Evolutionary conservation across 768 basidiomycete species (phyloP).

Genomic region (Stropharia rugosoannulata): DNA sequence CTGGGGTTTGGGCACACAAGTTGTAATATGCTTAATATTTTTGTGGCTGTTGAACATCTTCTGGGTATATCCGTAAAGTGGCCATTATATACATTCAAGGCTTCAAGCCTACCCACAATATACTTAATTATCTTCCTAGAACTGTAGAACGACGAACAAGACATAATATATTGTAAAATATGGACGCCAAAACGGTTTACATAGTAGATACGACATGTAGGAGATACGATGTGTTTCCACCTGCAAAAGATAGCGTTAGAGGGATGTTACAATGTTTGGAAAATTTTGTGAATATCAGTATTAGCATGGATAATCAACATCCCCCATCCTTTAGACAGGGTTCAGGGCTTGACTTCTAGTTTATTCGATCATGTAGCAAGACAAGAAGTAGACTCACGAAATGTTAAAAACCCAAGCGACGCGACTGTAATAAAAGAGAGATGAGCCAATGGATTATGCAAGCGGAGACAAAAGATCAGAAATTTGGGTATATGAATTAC

Average conservation of each 20-base stretch:
- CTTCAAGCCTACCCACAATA: no score
- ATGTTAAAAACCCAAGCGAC: neutral
- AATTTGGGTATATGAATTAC: slow-evolving; percentile 86
- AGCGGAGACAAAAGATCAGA: slow-evolving; percentile 52
- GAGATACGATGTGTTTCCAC: neutral
- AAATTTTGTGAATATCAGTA: slow-evolving; percentile 51
- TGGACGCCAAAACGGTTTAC: no score
- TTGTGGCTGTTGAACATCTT: slow-evolving; percentile 71
- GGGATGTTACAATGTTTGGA: slow-evolving; percentile 1
- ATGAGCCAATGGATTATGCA: neutral
- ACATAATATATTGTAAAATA: no score
- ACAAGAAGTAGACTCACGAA: slow-evolving; percentile 27
- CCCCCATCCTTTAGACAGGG: slow-evolving; percentile 66
- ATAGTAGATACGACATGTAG: no score
- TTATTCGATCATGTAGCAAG: slow-evolving; percentile 55
- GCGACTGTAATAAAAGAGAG: slow-evolving; percentile 9
- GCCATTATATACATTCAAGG: neutral
- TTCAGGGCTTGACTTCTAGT: slow-evolving; percentile 93
- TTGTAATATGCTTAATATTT: slow-evolving; percentile 16
- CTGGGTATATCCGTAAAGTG: slow-evolving; percentile 38
- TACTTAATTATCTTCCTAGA: no score
- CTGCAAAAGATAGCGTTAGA: slow-evolving; percentile 25
- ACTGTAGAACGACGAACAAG: no score
- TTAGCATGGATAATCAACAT: slow-evolving; percentile 91
- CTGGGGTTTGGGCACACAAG: slow-evolving; percentile 9